Evolutionary conservation across 2,329 filamentous ascomycete genomes (phyloP).

Genomic region (Trichoderma arundinaceum): DNA sequence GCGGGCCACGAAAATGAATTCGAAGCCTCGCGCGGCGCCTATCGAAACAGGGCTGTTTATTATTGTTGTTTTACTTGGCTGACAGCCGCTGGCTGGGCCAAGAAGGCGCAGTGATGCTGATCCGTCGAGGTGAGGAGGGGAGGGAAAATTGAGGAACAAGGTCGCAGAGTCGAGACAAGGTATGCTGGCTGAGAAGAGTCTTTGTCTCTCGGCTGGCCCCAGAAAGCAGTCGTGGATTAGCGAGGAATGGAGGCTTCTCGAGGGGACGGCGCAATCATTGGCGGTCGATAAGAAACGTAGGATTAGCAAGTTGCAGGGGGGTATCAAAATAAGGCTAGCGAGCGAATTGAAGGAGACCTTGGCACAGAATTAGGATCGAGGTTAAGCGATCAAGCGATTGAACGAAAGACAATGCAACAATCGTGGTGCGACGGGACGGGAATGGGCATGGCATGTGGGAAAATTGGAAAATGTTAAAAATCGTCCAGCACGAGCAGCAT

Average conservation of each 20-base stretch:
- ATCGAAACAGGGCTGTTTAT: not conserved
- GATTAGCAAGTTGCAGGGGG: conserved; percentile 12
- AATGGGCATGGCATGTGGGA: not conserved
- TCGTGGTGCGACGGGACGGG: conserved; percentile 16
- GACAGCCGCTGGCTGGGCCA: not conserved
- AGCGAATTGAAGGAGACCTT: conserved; percentile 22
- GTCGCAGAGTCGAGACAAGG: conserved; percentile 6
- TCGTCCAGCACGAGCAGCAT: conserved; percentile 1
- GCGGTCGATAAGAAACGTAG: conserved; percentile 22
- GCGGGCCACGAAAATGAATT: not conserved
- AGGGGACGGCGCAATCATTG: conserved; percentile 12
- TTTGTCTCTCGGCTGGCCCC: not conserved
- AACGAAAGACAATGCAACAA: conserved; percentile 24
- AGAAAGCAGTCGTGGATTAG: not conserved
- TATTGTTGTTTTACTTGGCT: not conserved
- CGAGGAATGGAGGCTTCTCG: conserved; percentile 23
- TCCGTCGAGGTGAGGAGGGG: conserved; percentile 17
- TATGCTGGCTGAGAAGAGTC: not conserved
- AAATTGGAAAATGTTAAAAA: conserved; percentile 5
- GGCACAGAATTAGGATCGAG: conserved; percentile 6
- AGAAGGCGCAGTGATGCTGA: not conserved
- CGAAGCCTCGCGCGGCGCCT: conserved; percentile 5
- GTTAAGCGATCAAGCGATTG: conserved; percentile 17
- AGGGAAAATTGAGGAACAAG: not conserved
- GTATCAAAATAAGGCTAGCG: conserved; percentile 17